Evolutionary conservation across 2,329 filamentous ascomycete genomes (phyloP), one percentile per base, ranked within the genome.

Genomic region (Sphaerulina vaccinii): DNA sequence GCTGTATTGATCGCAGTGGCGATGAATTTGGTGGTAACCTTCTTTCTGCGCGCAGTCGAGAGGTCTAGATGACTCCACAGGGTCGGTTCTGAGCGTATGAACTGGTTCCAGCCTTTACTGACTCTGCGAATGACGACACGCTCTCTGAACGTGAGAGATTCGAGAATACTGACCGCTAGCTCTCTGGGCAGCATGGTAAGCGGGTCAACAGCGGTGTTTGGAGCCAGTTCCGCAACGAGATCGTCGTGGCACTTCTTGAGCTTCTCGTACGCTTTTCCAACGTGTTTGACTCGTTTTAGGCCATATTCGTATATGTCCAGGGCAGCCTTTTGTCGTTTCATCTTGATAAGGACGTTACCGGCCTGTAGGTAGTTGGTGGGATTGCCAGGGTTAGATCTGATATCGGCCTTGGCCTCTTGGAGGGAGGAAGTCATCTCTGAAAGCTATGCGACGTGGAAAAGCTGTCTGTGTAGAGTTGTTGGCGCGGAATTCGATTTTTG

Each of bases 301-400:
- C 79, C 82, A 62, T 80, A 78, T 21, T 75, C 72, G 65, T 83
- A 84, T 19, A 83, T 75, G 9, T 76, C 73, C 10, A 80, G 60
- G 5, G 82, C 82, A 19, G 74, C 75, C n/a, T 75, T 72, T 2
- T 69, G 64, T 61, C 79, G 81, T 9, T 73, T 71, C 68, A 78
- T 75, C 52, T 73, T 74, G 43, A 72, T 64, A 10, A 78, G 63
- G 6, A 75, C 60, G 51, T 76, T 77, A 2, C 75, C 80, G 21
- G 77, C 78, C 47, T 80, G 77, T 22, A 84, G 63, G 62, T 84
- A 84, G 7, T 81, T 81, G 65, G 75, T 75, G n/a, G 77, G 72
- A 65, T 82, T 76, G 18, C 71, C 69, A 49, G 73, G 74, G 40
- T 76, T 67, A 13, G 71, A 57, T 49, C 75, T 75, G 49, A 85